Conservation (phyloP, 345 rosid genomes). For the Hibiscus mutabilis region DNA sequence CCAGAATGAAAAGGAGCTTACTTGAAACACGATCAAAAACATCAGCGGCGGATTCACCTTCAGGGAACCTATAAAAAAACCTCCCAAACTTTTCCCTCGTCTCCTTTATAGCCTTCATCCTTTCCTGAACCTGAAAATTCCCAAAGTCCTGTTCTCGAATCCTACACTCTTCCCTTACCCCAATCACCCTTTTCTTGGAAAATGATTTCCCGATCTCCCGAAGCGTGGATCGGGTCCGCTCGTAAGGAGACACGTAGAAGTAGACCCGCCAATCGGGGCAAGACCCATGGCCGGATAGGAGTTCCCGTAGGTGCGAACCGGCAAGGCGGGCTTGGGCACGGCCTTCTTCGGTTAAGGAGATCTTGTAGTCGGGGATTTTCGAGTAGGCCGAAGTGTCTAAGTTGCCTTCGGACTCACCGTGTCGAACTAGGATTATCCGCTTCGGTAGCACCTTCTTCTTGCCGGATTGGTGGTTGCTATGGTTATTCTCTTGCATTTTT, state of each 20-base stretch:
- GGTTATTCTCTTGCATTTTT: background rate
- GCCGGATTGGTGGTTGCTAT: background rate
- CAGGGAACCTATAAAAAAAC: conserved; percentile 88
- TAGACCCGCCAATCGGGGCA: conserved; percentile 54
- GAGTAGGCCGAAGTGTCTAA: conserved; percentile 69
- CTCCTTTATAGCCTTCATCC: conserved; percentile 70
- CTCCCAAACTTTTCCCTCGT: conserved; percentile 72
- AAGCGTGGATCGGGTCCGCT: conserved; percentile 81
- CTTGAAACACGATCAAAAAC: conserved; percentile 96
- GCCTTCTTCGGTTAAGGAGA: conserved; percentile 63
- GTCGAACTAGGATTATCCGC: conserved; percentile 87
- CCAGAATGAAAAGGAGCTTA: conserved; percentile 20
- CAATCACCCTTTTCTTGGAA: conserved; percentile 55
- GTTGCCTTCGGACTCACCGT: conserved; percentile 93
- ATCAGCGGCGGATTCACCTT: conserved; percentile 98
- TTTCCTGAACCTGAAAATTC: conserved; percentile 80
- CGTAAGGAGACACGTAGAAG: conserved; percentile 94
- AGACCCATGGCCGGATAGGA: conserved; percentile 31
- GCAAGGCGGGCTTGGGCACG: conserved; percentile 52
- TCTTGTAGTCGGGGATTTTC: conserved; percentile 83
- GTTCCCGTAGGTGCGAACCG: conserved; percentile 41
- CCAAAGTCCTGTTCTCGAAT: conserved; percentile 95
- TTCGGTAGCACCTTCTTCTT: conserved; percentile 45
- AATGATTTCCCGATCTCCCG: conserved; percentile 88
- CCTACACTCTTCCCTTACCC: conserved; percentile 92